Percentiles rank a stretch among this genome's conserved stretches.
These are phyloP conservation scores for Aspergillus sergii DNA, from an alignment of 2,329 filamentous ascomycete genomes.

Conservation along the genomic window DNA sequence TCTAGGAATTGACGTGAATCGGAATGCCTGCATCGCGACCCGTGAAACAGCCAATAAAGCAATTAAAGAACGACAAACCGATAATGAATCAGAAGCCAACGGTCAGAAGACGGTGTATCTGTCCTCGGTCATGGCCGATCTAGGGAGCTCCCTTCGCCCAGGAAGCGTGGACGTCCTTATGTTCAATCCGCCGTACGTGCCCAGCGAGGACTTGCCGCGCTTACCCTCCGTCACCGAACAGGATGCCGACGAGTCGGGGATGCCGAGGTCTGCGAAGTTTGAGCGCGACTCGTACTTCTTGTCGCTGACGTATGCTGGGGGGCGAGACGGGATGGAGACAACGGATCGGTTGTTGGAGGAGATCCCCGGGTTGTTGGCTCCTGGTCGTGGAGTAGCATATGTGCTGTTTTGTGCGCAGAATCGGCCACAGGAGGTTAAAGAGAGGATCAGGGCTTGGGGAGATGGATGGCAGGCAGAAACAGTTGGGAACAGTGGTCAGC, in stretches of 20 bases:
- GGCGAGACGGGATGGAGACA: conserved; percentile 88
- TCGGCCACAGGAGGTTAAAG: conserved; percentile 73
- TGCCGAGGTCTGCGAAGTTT: conserved; percentile 53
- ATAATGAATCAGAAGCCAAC: neutral
- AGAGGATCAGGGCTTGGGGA: conserved; percentile 61
- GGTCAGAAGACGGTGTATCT: conserved; percentile 56
- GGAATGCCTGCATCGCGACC: conserved; percentile 78
- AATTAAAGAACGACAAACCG: conserved; percentile 36
- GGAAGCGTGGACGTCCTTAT: conserved; percentile 77
- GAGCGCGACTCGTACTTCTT: conserved; percentile 83
- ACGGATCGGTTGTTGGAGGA: conserved; percentile 76
- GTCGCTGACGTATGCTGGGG: conserved; percentile 85
- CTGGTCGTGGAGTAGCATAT: conserved; percentile 76
- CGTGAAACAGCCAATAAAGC: conserved; percentile 65
- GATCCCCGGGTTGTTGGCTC: conserved; percentile 66
- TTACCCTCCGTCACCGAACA: conserved; percentile 39
- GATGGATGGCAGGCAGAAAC: conserved; percentile 71
- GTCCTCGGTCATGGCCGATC: conserved; percentile 69
- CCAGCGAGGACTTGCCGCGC: conserved; percentile 72
- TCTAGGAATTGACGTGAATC: conserved; percentile 81
- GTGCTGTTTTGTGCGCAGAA: conserved; percentile 90
- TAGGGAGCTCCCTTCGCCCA: conserved; percentile 63
- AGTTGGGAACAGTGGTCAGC: conserved; percentile 80
- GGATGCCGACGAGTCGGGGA: conserved; percentile 29
- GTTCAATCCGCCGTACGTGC: conserved; percentile 98